Percentiles rank a stretch among this genome's conserved stretches.
phyloP scores from a whole-genome alignment of 179 eudicot genomes.

The Corrigiola litoralis region DNA sequence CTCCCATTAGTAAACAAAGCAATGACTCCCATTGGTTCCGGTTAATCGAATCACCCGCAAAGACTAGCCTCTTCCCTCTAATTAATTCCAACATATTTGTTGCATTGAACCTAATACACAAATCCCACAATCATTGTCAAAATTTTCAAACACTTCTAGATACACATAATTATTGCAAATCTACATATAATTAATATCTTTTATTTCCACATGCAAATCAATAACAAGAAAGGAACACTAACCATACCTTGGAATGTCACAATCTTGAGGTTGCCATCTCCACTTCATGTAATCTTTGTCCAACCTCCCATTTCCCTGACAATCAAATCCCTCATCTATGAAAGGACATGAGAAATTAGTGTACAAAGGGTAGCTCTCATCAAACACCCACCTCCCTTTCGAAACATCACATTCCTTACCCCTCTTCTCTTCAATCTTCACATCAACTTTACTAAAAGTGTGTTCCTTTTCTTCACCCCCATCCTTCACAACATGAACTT shows the following conservation, averaged over 20 bases:
- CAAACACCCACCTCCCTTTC: constrained; percentile 79
- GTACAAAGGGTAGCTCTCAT: constrained; percentile 74
- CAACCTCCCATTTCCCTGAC: constrained; percentile 73
- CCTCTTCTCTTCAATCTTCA: constrained; percentile 19
- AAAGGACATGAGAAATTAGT: constrained; percentile 69
- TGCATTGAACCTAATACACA: constrained; percentile 66
- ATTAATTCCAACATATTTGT: constrained; percentile 71
- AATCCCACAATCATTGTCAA: constrained; percentile 3
- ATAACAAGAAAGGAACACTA: background rate
- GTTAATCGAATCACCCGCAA: constrained; percentile 92
- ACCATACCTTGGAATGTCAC: constrained; percentile 75
- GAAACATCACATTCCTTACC: constrained; percentile 54
- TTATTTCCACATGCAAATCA: background rate
- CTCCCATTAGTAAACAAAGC: constrained; percentile 81
- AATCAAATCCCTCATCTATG: constrained; percentile 89
- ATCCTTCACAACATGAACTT: constrained; percentile 2
- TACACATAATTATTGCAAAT: background rate
- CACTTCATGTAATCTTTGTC: constrained; percentile 77
- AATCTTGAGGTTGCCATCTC: constrained; percentile 92
- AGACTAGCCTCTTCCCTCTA: constrained; percentile 85
- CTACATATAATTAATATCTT: background rate
- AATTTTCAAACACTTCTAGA: background rate
- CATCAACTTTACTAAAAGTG: constrained; percentile 18
- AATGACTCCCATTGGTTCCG: constrained; percentile 99
- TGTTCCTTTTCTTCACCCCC: constrained; percentile 5